These are phyloP conservation scores for Ananas comosus DNA, from an alignment of 176 grass and related monocot species.

Conservation along the genomic window DNA sequence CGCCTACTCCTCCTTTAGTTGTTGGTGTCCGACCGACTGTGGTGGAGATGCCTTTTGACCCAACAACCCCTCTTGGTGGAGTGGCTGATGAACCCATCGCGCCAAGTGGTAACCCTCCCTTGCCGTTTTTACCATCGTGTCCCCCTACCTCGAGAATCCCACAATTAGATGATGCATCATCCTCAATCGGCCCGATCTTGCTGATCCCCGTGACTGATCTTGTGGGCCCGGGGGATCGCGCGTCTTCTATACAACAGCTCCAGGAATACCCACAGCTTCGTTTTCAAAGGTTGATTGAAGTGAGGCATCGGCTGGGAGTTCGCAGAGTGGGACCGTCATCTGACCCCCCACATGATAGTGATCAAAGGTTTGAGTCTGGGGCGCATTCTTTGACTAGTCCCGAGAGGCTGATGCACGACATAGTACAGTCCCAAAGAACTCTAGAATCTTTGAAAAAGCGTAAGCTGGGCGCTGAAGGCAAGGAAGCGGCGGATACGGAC, in stretches of 20 bases:
- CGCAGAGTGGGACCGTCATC: slow-evolving; percentile 10
- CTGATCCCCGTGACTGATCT: slow-evolving; percentile 5
- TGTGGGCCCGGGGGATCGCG: not conserved
- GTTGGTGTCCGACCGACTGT: not conserved
- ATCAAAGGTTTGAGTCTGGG: not conserved
- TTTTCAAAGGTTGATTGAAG: slow-evolving; percentile 48
- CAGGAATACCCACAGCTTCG: slow-evolving; percentile 41
- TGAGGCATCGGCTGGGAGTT: slow-evolving; percentile 39
- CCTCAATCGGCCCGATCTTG: not conserved
- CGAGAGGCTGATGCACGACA: slow-evolving; percentile 44
- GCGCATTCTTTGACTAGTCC: slow-evolving; percentile 23
- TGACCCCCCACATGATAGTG: not conserved
- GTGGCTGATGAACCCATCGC: not conserved
- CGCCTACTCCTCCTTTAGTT: not conserved
- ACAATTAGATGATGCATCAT: not conserved
- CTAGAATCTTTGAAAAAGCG: slow-evolving; percentile 39
- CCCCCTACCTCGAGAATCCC: not conserved
- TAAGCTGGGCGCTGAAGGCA: slow-evolving; percentile 34
- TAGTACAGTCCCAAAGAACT: slow-evolving; percentile 36
- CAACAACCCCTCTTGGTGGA: not conserved
- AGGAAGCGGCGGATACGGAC: slow-evolving; percentile 10
- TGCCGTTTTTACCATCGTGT: not conserved
- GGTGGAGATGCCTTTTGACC: not conserved
- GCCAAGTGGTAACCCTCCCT: not conserved
- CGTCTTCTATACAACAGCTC: slow-evolving; percentile 4